These are phyloP conservation scores for Phytophthora quininea DNA, from an alignment of 352 stramenopile species.

Conservation along the genomic window DNA sequence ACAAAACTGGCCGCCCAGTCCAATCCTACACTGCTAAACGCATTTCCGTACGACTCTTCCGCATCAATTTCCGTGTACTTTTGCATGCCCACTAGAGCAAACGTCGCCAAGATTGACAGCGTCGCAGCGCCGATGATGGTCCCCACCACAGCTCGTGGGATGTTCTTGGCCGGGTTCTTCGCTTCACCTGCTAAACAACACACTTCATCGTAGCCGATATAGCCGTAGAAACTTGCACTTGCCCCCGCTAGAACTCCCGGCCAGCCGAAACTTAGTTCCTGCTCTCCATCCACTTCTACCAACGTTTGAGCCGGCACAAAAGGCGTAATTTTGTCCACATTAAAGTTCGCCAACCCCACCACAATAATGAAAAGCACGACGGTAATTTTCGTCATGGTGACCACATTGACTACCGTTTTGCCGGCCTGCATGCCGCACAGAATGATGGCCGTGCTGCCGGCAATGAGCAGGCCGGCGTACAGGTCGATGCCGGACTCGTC, in stretches of 20 bases:
- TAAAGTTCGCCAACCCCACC: constrained; percentile 84
- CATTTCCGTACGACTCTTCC: constrained; percentile 71
- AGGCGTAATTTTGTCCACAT: constrained; percentile 82
- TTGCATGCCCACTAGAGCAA: constrained; percentile 94
- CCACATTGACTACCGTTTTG: constrained; percentile 89
- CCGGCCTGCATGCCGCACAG: constrained; percentile 87
- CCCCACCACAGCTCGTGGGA: constrained; percentile 90
- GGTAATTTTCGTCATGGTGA: constrained; percentile 91
- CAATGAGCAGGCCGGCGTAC: constrained; percentile 83
- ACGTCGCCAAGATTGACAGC: constrained; percentile 86
- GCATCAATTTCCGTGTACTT: constrained; percentile 85
- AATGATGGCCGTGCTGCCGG: constrained; percentile 65
- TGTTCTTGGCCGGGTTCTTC: constrained; percentile 85
- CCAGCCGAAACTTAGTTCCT: constrained; percentile 64
- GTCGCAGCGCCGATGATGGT: constrained; percentile 87
- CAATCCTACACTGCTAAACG: constrained; percentile 68
- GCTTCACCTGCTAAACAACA: constrained; percentile 92
- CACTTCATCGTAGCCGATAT: constrained; percentile 97
- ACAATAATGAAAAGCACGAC: constrained; percentile 95
- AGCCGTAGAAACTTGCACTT: constrained; percentile 95
- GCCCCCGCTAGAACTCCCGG: constrained; percentile 88
- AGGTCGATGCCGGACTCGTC: constrained; percentile 65
- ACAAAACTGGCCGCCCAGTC: constrained; percentile 86
- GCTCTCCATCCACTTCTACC: constrained; percentile 29
- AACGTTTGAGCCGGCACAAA: constrained; percentile 66